Percentiles rank a stretch among this genome's conserved stretches.
Evolutionary conservation across 176 grass and related monocot genomes (phyloP).

Genomic region (Musa beccarii): DNA sequence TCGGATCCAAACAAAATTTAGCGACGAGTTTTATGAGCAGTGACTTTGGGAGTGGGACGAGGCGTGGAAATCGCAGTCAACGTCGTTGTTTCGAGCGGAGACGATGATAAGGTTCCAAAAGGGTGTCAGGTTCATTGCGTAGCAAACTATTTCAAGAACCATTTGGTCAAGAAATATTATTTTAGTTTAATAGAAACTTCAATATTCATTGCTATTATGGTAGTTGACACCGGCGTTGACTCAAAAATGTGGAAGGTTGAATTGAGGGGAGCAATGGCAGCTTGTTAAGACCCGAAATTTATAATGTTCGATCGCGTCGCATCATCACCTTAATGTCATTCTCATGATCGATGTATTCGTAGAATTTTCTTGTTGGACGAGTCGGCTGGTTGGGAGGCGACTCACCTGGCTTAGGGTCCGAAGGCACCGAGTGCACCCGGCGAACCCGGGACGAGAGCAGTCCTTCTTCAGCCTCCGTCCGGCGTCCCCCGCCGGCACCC

Average conservation of each 20-base stretch:
- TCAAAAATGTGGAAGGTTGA: not conserved
- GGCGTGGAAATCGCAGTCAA: not conserved
- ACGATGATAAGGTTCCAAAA: no score
- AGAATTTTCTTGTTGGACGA: not conserved
- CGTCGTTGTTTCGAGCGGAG: not conserved
- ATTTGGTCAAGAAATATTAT: no score
- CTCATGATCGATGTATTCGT: not conserved
- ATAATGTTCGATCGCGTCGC: not conserved
- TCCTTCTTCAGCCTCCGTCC: not conserved
- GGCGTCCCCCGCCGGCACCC: not conserved
- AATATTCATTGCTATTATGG: not conserved
- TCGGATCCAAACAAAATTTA: not conserved
- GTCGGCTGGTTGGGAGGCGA: not conserved
- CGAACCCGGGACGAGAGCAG: slow-evolving; percentile 1
- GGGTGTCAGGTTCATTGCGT: no score
- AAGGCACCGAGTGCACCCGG: slow-evolving; percentile 15
- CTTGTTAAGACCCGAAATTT: not conserved
- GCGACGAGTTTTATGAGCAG: not conserved
- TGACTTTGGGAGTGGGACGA: not conserved
- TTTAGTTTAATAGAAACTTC: not conserved
- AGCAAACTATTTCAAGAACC: no score
- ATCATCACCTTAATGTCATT: not conserved
- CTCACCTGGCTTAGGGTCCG: slow-evolving; percentile 13
- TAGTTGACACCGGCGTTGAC: no score
- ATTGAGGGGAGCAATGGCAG: not conserved